These are phyloP conservation scores for Nemophila menziesii DNA, from an alignment of 257 asterid genomes.

Conservation along the genomic window DNA sequence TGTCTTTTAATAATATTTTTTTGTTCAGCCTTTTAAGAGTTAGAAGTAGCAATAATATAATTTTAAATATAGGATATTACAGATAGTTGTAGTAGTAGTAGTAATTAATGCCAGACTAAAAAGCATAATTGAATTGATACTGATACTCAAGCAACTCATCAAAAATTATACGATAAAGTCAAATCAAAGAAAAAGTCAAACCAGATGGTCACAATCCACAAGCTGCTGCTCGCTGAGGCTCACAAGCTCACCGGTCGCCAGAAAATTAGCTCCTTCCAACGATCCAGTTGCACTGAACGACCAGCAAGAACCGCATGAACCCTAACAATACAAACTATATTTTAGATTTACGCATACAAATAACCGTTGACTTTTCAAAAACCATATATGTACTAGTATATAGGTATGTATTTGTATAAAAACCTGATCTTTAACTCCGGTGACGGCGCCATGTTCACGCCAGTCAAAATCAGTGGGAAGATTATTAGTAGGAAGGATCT, in stretches of 20 bases:
- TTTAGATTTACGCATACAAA: neutral
- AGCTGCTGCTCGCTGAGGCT: conserved; percentile 99
- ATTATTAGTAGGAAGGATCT: conserved; percentile 52
- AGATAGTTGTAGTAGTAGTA: too few relatives aligned
- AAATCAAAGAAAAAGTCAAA: conserved; percentile 17
- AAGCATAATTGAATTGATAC: too few relatives aligned
- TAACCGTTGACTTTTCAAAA: neutral
- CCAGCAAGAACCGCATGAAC: conserved; percentile 97
- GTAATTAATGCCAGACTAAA: too few relatives aligned
- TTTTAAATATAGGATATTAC: too few relatives aligned
- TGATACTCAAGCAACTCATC: too few relatives aligned
- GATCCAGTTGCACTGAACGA: conserved; percentile 84
- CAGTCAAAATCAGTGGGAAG: conserved; percentile 72
- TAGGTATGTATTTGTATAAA: neutral
- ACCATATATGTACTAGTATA: neutral
- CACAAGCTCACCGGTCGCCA: conserved; percentile 68
- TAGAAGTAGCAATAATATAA: too few relatives aligned
- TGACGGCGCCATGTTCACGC: conserved; percentile 84
- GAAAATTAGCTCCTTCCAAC: conserved; percentile 75
- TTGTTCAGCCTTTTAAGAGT: too few relatives aligned
- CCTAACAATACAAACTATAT: conserved; percentile 25
- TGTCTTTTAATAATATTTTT: too few relatives aligned
- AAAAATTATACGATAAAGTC: conserved; percentile 4
- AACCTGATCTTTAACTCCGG: conserved; percentile 80
- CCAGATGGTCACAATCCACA: conserved; percentile 96